phyloP scores from a whole-genome alignment of 805 yeast species.

The Candida boidinii region DNA sequence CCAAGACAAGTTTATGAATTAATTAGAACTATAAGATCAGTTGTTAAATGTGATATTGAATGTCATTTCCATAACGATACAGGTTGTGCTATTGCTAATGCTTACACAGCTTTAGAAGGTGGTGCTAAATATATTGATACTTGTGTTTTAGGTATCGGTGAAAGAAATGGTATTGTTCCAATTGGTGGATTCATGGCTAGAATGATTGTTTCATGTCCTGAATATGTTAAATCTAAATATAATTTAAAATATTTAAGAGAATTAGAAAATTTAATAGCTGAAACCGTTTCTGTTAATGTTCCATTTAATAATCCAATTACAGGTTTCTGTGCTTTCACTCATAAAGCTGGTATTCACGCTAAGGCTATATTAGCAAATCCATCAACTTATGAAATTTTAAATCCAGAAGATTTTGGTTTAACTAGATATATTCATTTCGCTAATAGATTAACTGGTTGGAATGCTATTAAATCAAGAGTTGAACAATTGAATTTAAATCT shows the following conservation, averaged over 20 bases:
- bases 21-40: constrained; percentile 48
- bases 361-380: constrained; percentile 57
- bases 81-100: constrained; percentile 57
- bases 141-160: constrained; percentile 54
- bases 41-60: constrained; percentile 51
- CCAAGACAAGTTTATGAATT: constrained; percentile 56
- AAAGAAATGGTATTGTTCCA: constrained; percentile 56
- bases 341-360: constrained; percentile 58
- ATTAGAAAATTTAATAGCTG: constrained; percentile 50
- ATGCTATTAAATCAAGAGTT: constrained; percentile 52
- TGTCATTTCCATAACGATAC: constrained; percentile 58
- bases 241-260: constrained; percentile 48
- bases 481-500: constrained; percentile 49
- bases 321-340: constrained; percentile 58
- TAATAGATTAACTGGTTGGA: constrained; percentile 56
- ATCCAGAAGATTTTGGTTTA: constrained; percentile 50
- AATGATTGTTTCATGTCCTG: constrained; percentile 55
- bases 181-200: constrained; percentile 56
- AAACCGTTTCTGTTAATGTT: constrained; percentile 48
- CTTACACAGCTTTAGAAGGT: constrained; percentile 55
- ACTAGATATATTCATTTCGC: constrained; percentile 57
- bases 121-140: constrained; percentile 54
- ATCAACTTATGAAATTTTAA: constrained; percentile 52
- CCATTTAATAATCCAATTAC: constrained; percentile 59
- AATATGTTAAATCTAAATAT: constrained; percentile 49